Percentiles rank a stretch among this genome's conserved stretches.
Evolutionary conservation across 208 protist genomes (phyloP).

Genomic region (Herpetomonas tarakana): DNA sequence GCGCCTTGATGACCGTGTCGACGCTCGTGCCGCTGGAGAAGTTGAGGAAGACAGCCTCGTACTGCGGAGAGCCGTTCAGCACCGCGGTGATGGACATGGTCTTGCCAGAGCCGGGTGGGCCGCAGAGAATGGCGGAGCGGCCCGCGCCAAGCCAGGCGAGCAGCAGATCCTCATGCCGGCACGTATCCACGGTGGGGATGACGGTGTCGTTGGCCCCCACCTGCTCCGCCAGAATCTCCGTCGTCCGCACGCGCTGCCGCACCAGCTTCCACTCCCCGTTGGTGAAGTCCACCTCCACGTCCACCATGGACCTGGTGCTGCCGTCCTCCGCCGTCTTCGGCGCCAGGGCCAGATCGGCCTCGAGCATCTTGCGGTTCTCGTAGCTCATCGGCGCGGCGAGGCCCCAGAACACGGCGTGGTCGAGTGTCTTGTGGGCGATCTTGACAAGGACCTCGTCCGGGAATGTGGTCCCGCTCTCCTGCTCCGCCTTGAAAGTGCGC

Average conservation of each 20-base stretch:
- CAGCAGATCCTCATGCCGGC: slow-evolving; percentile 96
- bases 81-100: slow-evolving; percentile 97
- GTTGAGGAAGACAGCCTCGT: slow-evolving; percentile 97
- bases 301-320: slow-evolving; percentile 50
- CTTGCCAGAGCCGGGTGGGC: slow-evolving; percentile 98
- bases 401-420: slow-evolving; percentile 96
- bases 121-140: slow-evolving; percentile 95
- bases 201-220: slow-evolving; percentile 94
- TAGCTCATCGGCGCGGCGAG: slow-evolving; percentile 79
- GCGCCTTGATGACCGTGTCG: slow-evolving; percentile 95
- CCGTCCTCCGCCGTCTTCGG: slow-evolving; percentile 29
- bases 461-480: slow-evolving; percentile 39
- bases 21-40: slow-evolving; percentile 98
- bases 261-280: slow-evolving; percentile 80
- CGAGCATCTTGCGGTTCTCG: slow-evolving; percentile 57
- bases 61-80: slow-evolving; percentile 89
- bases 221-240: slow-evolving; percentile 90
- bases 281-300: slow-evolving; percentile 80
- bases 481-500: slow-evolving; percentile 90
- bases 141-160: slow-evolving; percentile 94
- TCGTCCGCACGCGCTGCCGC: slow-evolving; percentile 67
- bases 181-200: slow-evolving; percentile 98
- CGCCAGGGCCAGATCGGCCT: slow-evolving; percentile 44
- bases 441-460: slow-evolving; percentile 22
- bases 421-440: slow-evolving; percentile 78